Evolutionary conservation across 2,329 filamentous ascomycete genomes (phyloP), one percentile per base, ranked within the genome.

Genomic region (Trichoderma citrinoviride): DNA sequence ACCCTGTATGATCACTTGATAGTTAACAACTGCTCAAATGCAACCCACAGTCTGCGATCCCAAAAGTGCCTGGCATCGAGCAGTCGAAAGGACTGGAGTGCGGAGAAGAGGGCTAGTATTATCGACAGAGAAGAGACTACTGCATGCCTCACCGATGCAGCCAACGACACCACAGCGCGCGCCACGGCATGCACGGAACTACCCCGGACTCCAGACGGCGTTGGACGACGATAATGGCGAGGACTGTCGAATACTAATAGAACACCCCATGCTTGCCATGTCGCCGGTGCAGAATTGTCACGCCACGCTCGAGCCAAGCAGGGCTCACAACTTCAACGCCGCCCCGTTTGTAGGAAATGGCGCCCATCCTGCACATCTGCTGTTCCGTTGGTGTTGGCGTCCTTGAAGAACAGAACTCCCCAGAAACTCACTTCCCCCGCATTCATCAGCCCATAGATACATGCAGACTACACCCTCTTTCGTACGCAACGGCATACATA

Each of bases 291-390:
- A 23, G 10, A 17, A 50, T 50, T 21, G 44, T 60, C 56, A 60
- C 56, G 56, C 56, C 56, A 60, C 47, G 23, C 49, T 17, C 27
- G 47, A 52, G 47, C 17, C 58, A 33, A 14, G 10, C 29, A 61
- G 37, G 56, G n/a, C 29, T n/a, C 19, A 23, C 43, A n/a, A 58
- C 33, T 52, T 33, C 37, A 19, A 14, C 47, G 37, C 46, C 40
- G 49, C 60, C 60, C 60, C 60, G 49, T 62, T 62, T 62, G 49
- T 62, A 49, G 53, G 58, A 37, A 15, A n/a, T 44, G 56, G 43
- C 29, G n/a, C 40, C n/a, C n/a, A 29, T 56, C 54, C 29, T 33
- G 14, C 17, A 52, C 27, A n/a, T 50, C 47, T 50, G 17, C 27
- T 50, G 8, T 50, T 49, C 2, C 17, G 25, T 43, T 2, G 25